Conservation (phyloP, 1,284 basidiomycete species). For the Cutaneotrichosporon sp. region DNA sequence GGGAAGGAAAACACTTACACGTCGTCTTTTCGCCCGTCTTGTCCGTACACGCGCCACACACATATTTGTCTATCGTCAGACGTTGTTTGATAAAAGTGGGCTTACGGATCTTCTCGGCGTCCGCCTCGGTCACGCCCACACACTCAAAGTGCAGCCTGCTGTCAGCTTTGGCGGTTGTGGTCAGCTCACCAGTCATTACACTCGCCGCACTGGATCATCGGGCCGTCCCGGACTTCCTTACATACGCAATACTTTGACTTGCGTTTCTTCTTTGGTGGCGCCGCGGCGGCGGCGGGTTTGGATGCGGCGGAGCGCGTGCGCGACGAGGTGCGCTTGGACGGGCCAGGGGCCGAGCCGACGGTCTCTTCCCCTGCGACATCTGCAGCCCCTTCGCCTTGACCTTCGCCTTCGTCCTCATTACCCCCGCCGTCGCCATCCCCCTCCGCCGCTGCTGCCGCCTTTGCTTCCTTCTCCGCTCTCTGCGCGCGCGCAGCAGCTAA, state of each 20-base stretch:
- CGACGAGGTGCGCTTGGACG: slow-evolving; percentile 5
- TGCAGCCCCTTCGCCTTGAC: background rate
- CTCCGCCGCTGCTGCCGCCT: background rate
- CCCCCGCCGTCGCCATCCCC: background rate
- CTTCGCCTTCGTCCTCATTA: background rate
- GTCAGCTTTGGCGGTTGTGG: background rate
- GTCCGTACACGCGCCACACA: slow-evolving; percentile 30
- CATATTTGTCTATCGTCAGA: slow-evolving; percentile 30
- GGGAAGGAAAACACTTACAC: slow-evolving; percentile 43
- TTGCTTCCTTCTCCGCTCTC: background rate
- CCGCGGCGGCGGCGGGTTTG: slow-evolving; percentile 1
- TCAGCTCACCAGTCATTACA: slow-evolving; percentile 41
- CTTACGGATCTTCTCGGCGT: slow-evolving; percentile 40
- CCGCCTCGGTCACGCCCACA: slow-evolving; percentile 25
- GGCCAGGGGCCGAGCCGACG: background rate
- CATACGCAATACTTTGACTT: slow-evolving; percentile 35
- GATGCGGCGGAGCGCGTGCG: slow-evolving; percentile 16
- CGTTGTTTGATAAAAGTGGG: background rate
- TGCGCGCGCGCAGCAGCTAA: slow-evolving; percentile 7
- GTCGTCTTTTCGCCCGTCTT: slow-evolving; percentile 30
- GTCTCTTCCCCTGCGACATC: background rate
- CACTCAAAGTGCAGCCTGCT: slow-evolving; percentile 43
- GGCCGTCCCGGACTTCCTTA: slow-evolving; percentile 26
- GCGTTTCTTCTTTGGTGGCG: slow-evolving; percentile 11
- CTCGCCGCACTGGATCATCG: slow-evolving; percentile 44